Conservation (phyloP, 371 early-diverging fungal genomes). For the Mortierella sp. region DNA sequence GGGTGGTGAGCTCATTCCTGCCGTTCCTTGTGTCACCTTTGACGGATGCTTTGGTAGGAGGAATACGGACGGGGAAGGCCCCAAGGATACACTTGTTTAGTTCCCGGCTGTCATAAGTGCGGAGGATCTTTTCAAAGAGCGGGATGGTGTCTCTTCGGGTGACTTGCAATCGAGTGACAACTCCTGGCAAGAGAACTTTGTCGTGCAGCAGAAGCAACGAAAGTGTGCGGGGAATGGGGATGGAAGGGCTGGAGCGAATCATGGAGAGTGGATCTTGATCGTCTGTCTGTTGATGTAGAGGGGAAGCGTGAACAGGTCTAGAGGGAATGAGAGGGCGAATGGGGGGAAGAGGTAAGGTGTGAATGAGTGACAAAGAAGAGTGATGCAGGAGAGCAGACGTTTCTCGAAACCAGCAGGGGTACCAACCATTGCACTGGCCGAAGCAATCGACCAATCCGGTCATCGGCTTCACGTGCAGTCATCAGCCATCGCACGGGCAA, state of each 20-base stretch:
- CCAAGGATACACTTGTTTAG: constrained; percentile 49
- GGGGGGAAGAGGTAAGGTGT: not conserved
- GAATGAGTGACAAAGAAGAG: not conserved
- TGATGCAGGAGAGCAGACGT: not conserved
- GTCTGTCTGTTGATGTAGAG: too few relatives aligned
- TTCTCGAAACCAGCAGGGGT: too few relatives aligned
- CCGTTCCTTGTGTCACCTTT: constrained; percentile 9
- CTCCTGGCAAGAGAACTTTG: constrained; percentile 44
- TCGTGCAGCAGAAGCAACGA: constrained; percentile 41
- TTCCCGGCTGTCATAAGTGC: constrained; percentile 37
- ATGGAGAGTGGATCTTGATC: constrained; percentile 11
- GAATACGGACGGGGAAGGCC: constrained; percentile 27
- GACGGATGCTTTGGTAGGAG: constrained; percentile 1
- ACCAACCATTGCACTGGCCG: too few relatives aligned
- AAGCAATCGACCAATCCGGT: too few relatives aligned
- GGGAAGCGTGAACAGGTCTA: too few relatives aligned
- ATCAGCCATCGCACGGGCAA: too few relatives aligned
- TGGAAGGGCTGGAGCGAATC: constrained; percentile 40
- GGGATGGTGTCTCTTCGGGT: constrained; percentile 35
- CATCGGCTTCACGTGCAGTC: too few relatives aligned
- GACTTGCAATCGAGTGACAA: constrained; percentile 48
- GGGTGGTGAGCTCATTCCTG: constrained; percentile 13
- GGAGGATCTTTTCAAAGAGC: constrained; percentile 50
- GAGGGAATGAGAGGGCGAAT: too few relatives aligned
- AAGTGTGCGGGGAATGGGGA: constrained; percentile 39